Percentiles rank a stretch among this genome's conserved stretches.
Conservation (phyloP, 1,139 yeast genomes). For the Hyphopichia wangnamkhiaoensis region DNA sequence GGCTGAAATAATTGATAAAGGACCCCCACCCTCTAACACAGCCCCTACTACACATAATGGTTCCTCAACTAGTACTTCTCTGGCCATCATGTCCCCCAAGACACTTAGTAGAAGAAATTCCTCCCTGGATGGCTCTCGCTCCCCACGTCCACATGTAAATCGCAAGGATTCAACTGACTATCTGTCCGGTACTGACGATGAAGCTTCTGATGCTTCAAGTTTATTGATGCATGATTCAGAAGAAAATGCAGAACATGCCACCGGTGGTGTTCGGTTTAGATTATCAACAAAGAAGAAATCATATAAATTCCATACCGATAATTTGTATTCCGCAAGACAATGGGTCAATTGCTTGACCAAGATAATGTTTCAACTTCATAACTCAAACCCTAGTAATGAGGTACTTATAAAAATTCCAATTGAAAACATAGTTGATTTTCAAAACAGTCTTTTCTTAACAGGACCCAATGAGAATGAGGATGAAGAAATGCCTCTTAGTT, state of each 20-base stretch:
- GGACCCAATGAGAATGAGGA: constrained; percentile 16
- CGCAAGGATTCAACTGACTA: constrained; percentile 1
- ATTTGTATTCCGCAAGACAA: constrained; percentile 66
- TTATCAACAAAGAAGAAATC: constrained; percentile 59
- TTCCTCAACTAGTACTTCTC: not conserved
- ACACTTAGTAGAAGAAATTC: not conserved
- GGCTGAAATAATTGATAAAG: constrained; percentile 53
- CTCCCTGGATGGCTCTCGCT: not conserved
- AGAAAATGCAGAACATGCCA: constrained; percentile 27
- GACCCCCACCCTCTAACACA: constrained; percentile 10
- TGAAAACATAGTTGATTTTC: constrained; percentile 63
- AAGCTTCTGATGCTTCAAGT: constrained; percentile 22
- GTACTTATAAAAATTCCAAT: constrained; percentile 80
- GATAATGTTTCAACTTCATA: constrained; percentile 63
- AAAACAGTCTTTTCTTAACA: constrained; percentile 32
- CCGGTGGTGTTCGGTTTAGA: constrained; percentile 51
- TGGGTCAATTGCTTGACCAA: constrained; percentile 81
- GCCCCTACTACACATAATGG: constrained; percentile 8
- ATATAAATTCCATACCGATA: constrained; percentile 73
- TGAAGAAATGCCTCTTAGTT: constrained; percentile 22
- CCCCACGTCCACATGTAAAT: constrained; percentile 2
- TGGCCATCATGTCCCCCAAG: not conserved
- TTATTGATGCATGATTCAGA: constrained; percentile 28
- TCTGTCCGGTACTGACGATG: constrained; percentile 23
- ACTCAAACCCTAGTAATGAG: constrained; percentile 68